Conservation (phyloP, 2,329 filamentous ascomycete genomes). For the Penicillium occitanis region DNA sequence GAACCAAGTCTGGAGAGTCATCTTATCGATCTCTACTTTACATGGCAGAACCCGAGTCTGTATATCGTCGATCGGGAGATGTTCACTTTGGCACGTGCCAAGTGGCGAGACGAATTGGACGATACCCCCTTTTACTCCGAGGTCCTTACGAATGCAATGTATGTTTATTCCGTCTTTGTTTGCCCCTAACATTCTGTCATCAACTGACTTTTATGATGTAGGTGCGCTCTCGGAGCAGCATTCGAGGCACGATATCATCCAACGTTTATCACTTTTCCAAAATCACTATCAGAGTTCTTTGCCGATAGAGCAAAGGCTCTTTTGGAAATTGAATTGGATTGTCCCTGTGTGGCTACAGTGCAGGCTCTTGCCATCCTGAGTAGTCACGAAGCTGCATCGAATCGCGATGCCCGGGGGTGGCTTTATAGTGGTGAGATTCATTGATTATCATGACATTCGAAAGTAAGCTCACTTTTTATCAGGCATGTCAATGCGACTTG, state of each 20-base stretch:
- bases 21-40: conserved; percentile 48
- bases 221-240: conserved; percentile 45
- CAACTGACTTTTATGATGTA: conserved; percentile 23
- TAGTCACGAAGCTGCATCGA: conserved; percentile 46
- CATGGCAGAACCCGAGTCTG: conserved; percentile 51
- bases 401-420: conserved; percentile 49
- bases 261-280: conserved; percentile 42
- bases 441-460: neutral
- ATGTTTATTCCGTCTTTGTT: conserved; percentile 9
- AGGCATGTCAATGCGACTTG: conserved; percentile 49
- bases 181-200: too few relatives aligned
- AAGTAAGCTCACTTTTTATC: conserved; percentile 4
- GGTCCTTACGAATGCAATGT: conserved; percentile 45
- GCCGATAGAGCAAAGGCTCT: conserved; percentile 47
- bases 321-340: conserved; percentile 50
- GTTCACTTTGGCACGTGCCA: conserved; percentile 36
- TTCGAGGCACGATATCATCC: conserved; percentile 48
- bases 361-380: conserved; percentile 50
- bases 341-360: conserved; percentile 50
- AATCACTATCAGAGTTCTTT: conserved; percentile 39
- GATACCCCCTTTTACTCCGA: conserved; percentile 44
- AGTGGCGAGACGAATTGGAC: conserved; percentile 40
- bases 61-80: conserved; percentile 48
- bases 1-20: conserved; percentile 46
- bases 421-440: conserved; percentile 44